Base-by-base conservation (phyloP, 1,284 basidiomycete genomes). In the Cryptococcus amylolentus region DNA sequence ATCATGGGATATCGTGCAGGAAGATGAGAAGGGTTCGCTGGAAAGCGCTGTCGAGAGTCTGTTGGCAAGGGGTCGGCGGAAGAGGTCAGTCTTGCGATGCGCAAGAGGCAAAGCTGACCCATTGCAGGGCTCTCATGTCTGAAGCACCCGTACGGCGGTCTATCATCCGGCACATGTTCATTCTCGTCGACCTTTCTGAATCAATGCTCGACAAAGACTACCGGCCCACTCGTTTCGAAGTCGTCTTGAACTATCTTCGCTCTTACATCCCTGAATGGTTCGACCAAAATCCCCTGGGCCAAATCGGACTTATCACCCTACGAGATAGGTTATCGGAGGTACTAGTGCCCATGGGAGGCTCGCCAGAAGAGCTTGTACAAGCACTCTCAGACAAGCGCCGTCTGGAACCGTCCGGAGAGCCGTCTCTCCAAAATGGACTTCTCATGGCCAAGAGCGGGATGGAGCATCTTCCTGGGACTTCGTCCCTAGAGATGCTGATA, bases 231-330 rank as follows among this genome's bases (percentile, higher is more conserved):
- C 76, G 77, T 54, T 92, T 93, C 64, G 91, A 96, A 68, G 78
- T 98, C 43, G 88, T 87, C 61, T 78, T 98, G 41, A 87, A 92
- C 68, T 95, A 94, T 70, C 84, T 91, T 16, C 84, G 90, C 54
- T 88, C 91, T 62, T 98, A 98, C 66, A 84, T 98, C 23, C 81
- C 84, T 8, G 95, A 99, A 73, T 99, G 95, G 91, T 99, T 98
- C 77, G 96, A 99, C 77, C 96, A 98, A 78, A 99, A 99, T 70
- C 95, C 95, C 0, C 83, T 99, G 18, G 93, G 95, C n/a, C 95
- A 98, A 60, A 88, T 96, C 60, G 92, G 90, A 4, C 79, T 95
- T 28, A 89, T 95, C n/a, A 88, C 88, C 8, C 91, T 98, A 84
- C 82, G 93, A 20, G 86, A 88, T 50, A 89, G 93, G 0, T 75